Conservation (phyloP, 768 basidiomycete species). For the Fistulinella prunicolor region DNA sequence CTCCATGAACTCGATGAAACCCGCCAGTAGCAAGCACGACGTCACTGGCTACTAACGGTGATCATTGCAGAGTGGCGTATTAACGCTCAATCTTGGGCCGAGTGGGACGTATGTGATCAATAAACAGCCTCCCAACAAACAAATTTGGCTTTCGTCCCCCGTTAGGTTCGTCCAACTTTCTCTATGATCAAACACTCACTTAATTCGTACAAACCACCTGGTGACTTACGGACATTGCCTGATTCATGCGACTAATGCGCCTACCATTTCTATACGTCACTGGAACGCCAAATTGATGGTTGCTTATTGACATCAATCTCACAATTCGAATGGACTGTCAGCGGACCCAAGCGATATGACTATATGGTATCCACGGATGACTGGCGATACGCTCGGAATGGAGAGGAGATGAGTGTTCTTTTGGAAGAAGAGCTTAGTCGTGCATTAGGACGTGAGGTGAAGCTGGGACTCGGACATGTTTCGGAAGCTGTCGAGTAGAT, state of each 20-base stretch:
- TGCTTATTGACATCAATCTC: neutral
- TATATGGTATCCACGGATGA: constrained; percentile 51
- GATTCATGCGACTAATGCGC: neutral
- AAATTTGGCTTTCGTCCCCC: constrained; percentile 94
- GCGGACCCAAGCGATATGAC: constrained; percentile 93
- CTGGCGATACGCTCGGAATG: constrained; percentile 81
- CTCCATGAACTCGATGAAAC: neutral
- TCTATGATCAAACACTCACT: neutral
- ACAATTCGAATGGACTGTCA: constrained; percentile 30
- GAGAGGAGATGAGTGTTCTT: constrained; percentile 53
- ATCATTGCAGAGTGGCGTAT: constrained; percentile 72
- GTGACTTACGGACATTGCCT: no score
- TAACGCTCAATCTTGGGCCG: constrained; percentile 74
- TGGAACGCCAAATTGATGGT: neutral
- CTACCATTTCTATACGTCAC: constrained; percentile 5
- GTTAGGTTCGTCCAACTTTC: constrained; percentile 52
- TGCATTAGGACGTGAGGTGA: constrained; percentile 36
- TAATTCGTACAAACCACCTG: neutral
- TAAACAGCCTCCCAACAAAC: constrained; percentile 96
- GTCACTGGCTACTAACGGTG: constrained; percentile 7
- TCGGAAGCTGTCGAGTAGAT: constrained; percentile 22
- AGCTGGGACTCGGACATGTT: constrained; percentile 28
- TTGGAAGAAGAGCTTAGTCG: constrained; percentile 67
- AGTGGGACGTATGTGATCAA: constrained; percentile 93
- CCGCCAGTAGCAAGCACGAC: neutral